Evolutionary conservation across 2,329 filamentous ascomycete genomes (phyloP).

Genomic region (Monilinia fructicola): DNA sequence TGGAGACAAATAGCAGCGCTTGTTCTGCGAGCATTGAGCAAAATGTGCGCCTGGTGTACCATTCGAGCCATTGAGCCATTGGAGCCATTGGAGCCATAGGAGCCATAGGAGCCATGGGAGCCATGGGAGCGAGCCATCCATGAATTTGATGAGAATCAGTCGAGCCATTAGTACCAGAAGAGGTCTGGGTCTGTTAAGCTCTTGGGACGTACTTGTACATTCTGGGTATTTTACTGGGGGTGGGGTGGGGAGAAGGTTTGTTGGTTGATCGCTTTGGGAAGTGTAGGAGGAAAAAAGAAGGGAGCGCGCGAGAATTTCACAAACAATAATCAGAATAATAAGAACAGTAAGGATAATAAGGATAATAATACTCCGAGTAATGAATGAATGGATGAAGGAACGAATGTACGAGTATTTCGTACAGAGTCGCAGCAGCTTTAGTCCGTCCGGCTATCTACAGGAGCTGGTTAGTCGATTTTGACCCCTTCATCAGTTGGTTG

Average conservation of each 20-base stretch:
- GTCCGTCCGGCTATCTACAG: constrained; percentile 19
- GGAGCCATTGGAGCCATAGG: no score
- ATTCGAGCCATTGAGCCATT: constrained; percentile 17
- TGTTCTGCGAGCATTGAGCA: constrained; percentile 25
- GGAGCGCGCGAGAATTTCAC: constrained; percentile 2
- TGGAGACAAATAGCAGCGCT: constrained; percentile 27
- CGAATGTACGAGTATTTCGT: no score
- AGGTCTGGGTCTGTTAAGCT: constrained; percentile 12
- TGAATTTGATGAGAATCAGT: constrained; percentile 10
- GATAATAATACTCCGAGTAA: no score
- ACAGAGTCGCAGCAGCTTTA: neutral
- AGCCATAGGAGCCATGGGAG: no score
- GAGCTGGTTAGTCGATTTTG: constrained; percentile 5
- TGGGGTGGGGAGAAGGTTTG: constrained; percentile 17
- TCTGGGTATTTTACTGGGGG: constrained; percentile 21
- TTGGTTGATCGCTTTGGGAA: constrained; percentile 18
- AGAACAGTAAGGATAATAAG: no score
- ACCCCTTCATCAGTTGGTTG: constrained; percentile 18
- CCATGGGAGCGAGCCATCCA: constrained; percentile 18
- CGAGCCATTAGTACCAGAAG: constrained; percentile 16
- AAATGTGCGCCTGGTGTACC: constrained; percentile 26
- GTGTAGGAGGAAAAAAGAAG: neutral
- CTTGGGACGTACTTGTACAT: constrained; percentile 14
- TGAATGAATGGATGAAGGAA: no score
- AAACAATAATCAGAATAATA: neutral